These are phyloP conservation scores for Hirsutella rhossiliensis DNA, from an alignment of 2,329 filamentous ascomycete species.

Conservation along the genomic window DNA sequence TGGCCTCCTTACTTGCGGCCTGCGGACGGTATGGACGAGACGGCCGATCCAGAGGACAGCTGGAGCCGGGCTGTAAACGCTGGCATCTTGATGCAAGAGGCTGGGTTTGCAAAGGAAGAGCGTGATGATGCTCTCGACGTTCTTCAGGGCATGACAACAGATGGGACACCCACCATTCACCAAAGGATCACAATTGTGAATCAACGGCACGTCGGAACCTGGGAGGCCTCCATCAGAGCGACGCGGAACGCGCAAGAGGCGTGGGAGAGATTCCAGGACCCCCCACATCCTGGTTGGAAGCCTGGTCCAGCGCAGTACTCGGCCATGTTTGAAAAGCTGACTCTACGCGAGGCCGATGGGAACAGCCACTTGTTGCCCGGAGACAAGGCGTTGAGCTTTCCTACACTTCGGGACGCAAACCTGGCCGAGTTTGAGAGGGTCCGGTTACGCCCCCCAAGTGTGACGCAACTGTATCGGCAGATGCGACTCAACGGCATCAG, in stretches of 20 bases:
- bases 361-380: conserved; percentile 36
- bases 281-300: conserved; percentile 17
- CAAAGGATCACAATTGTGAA: conserved; percentile 16
- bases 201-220: conserved; percentile 18
- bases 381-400: conserved; percentile 41
- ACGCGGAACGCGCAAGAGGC: conserved; percentile 51
- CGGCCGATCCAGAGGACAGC: conserved; percentile 35
- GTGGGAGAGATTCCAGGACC: conserved; percentile 37
- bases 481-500: conserved; percentile 40
- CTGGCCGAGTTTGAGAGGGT: conserved; percentile 54
- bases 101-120: conserved; percentile 36
- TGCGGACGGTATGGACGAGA: conserved; percentile 48
- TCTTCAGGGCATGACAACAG: conserved; percentile 37
- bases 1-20: conserved; percentile 51
- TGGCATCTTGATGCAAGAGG: conserved; percentile 40
- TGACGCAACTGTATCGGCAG: conserved; percentile 43
- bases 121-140: conserved; percentile 37
- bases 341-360: conserved; percentile 17
- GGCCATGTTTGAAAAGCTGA: conserved; percentile 49
- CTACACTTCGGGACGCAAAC: conserved; percentile 28
- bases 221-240: conserved; percentile 44
- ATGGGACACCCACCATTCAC: conserved; percentile 45
- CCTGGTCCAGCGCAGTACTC: conserved; percentile 36
- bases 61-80: conserved; percentile 41
- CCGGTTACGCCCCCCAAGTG: conserved; percentile 46